Base-by-base conservation (phyloP, 164 flowering plant species). In the Houttuynia cordata region DNA sequence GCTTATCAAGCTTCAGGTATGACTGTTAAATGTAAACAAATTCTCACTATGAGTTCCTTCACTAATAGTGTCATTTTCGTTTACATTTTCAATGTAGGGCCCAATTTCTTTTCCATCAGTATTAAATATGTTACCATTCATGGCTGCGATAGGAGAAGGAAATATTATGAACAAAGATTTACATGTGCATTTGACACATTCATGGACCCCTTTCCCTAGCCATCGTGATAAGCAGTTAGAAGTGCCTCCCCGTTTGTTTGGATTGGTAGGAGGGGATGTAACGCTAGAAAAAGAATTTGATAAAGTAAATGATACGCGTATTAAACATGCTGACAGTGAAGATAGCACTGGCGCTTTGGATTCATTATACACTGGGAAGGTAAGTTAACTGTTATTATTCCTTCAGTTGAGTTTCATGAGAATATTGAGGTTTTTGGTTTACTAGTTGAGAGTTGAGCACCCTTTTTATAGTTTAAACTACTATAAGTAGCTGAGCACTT, bases 81-180 rank as follows among this genome's bases (percentile, higher is more conserved):
- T 53, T 41, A n/a, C 2, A 20, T 55, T n/a, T 63, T 63, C 53
- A 30, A 42, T 63, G 53, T 56, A 92, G 98, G 96, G 96, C 55
- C 90, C 86, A 69, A 74, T 93, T 61, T 68, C 81, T 6, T 93
- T 89, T 66, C 96, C 97, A 18, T 67, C 78, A 65, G 59, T 74
- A 67, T 62, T 89, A 78, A 77, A 86, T 66, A 65, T 90, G 52
- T 78, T 62, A 18, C 81, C 87, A 19, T 87, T 80, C 75, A 72
- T 76, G 60, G 74, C 72, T 67, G 79, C 74, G 52, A 53, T 62
- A 49, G 73, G 75, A 54, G 83, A 72, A 61, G 54, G 62, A 50
- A 79, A 76, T 25, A 50, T 30, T 67, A 70, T 70, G 64, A 72
- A 69, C 53, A 66, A 65, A 63, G 68, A 52, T 62, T 67, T 45